Evolutionary conservation across 139 green algal species (phyloP).

Genomic region (Chlamydomonas sp.): DNA sequence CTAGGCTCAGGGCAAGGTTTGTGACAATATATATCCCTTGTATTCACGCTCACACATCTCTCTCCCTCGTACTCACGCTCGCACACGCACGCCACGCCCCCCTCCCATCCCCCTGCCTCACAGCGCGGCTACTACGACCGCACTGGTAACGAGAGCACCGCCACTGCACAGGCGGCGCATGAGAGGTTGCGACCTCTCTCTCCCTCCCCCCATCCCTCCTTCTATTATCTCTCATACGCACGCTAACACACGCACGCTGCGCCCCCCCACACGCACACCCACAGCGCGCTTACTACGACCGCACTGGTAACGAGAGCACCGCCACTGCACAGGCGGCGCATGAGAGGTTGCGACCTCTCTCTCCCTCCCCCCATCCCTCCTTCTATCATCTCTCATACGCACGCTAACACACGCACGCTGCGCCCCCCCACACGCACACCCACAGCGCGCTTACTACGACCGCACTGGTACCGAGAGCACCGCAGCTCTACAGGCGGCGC

Average conservation of each 20-base stretch:
- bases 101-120: neutral
- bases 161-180: slow-evolving; percentile 19
- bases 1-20: too few species aligned
- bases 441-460: slow-evolving; percentile 40
- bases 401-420: neutral
- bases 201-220: neutral
- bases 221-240: neutral
- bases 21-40: too few species aligned
- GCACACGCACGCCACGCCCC: neutral
- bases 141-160: slow-evolving; percentile 30
- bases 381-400: too few species aligned
- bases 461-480: slow-evolving; percentile 28
- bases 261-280: neutral
- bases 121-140: slow-evolving; percentile 47
- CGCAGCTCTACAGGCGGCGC: neutral
- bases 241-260: neutral
- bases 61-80: too few species aligned
- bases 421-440: neutral
- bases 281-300: slow-evolving; percentile 32
- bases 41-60: too few species aligned
- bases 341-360: neutral
- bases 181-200: too few species aligned
- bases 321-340: neutral
- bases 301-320: slow-evolving; percentile 15
- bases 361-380: neutral